phyloP scores from a whole-genome alignment of 345 rosid genomes.

The Aurinia saxatilis region DNA sequence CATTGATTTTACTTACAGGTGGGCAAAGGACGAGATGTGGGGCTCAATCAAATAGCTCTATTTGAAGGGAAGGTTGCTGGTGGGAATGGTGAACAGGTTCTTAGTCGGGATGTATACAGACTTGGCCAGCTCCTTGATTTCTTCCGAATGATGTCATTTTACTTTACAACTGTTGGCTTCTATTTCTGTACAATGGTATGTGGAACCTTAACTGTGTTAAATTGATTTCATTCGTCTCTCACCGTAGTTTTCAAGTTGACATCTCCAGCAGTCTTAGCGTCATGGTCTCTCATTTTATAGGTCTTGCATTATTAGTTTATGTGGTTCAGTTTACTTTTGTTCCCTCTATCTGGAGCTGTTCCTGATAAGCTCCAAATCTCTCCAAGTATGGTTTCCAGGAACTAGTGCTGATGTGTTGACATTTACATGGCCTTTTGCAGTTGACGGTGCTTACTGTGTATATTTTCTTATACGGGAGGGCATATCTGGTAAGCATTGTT shows the following conservation, averaged over 20 bases:
- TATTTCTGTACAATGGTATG: slow-evolving; percentile 94
- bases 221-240: background rate
- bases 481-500: slow-evolving; percentile 68
- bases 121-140: slow-evolving; percentile 98
- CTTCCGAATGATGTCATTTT: slow-evolving; percentile 95
- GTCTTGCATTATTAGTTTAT: background rate
- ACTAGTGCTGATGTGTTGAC: slow-evolving; percentile 14
- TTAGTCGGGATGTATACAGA: slow-evolving; percentile 95
- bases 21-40: slow-evolving; percentile 98
- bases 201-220: slow-evolving; percentile 1
- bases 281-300: slow-evolving; percentile 4
- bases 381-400: slow-evolving; percentile 4
- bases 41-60: slow-evolving; percentile 94
- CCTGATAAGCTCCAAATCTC: slow-evolving; percentile 16
- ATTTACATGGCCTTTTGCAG: slow-evolving; percentile 45
- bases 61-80: slow-evolving; percentile 99
- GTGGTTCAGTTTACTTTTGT: background rate
- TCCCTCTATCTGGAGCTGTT: slow-evolving; percentile 1
- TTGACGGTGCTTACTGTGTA: slow-evolving; percentile 87
- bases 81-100: slow-evolving; percentile 99
- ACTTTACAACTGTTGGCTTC: slow-evolving; percentile 93
- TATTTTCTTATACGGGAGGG: slow-evolving; percentile 78
- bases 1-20: slow-evolving; percentile 47
- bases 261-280: background rate
- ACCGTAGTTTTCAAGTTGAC: slow-evolving; percentile 3